These are phyloP conservation scores for Suhomyces taliae DNA, from an alignment of 1,139 yeast species.

Conservation along the genomic window DNA sequence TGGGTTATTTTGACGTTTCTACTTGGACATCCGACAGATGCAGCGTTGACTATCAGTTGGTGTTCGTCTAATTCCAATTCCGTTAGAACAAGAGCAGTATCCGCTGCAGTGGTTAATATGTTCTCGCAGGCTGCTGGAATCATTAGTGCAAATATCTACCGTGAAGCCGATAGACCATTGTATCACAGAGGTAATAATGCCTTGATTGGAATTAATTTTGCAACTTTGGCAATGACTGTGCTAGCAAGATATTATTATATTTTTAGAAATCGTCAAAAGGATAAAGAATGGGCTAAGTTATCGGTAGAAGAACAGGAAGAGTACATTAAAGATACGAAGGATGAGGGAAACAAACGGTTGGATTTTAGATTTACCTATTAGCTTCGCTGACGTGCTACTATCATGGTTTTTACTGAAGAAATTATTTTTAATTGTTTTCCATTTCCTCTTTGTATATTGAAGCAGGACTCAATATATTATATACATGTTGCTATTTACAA, in stretches of 20 bases:
- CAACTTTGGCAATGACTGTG: conserved; percentile 11
- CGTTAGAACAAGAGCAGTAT: conserved; percentile 17
- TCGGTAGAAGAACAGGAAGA: conserved; percentile 44
- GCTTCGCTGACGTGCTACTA: background rate
- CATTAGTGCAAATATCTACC: conserved; percentile 13
- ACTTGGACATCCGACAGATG: conserved; percentile 13
- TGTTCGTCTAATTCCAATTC: conserved; percentile 16
- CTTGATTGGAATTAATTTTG: conserved; percentile 14
- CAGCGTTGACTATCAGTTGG: conserved; percentile 16
- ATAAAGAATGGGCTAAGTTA: conserved; percentile 47
- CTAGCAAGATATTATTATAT: conserved; percentile 37
- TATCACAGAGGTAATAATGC: conserved; percentile 14
- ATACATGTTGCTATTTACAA: background rate
- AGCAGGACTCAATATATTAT: conserved; percentile 1
- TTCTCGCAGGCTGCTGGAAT: conserved; percentile 16
- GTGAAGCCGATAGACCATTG: conserved; percentile 15
- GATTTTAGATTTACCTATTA: conserved; percentile 43
- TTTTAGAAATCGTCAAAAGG: conserved; percentile 46
- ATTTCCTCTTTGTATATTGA: background rate
- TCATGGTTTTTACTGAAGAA: too few species aligned
- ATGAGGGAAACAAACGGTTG: conserved; percentile 54
- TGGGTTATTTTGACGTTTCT: conserved; percentile 17
- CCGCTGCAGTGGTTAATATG: conserved; percentile 18
- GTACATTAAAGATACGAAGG: conserved; percentile 44
- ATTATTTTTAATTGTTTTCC: too few species aligned